These are phyloP conservation scores for Bjerkandera adusta DNA, from an alignment of 1,284 basidiomycete genomes.

Conservation along the genomic window DNA sequence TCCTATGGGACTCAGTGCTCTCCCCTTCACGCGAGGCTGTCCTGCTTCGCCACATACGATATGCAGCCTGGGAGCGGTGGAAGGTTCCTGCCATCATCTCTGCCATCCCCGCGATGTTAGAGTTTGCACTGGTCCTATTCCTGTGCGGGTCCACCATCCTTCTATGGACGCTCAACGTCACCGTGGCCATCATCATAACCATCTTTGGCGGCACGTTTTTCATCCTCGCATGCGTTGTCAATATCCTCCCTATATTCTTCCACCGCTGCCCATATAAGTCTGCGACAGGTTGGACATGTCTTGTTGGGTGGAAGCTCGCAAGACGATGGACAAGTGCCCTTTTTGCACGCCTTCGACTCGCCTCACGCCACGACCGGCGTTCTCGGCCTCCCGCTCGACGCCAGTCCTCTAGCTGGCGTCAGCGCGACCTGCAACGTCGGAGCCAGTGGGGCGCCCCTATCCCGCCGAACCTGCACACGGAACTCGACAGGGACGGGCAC, in stretches of 20 bases:
- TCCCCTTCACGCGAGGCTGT: constrained; percentile 3
- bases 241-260: constrained; percentile 10
- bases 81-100: constrained; percentile 25
- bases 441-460: constrained; percentile 1
- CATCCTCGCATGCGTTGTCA: constrained; percentile 6
- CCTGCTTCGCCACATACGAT: constrained; percentile 22
- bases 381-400: background rate
- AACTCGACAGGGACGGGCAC: background rate
- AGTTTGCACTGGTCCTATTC: constrained; percentile 29
- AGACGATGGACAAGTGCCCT: background rate
- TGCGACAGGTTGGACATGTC: constrained; percentile 2
- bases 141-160: constrained; percentile 22
- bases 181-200: constrained; percentile 9
- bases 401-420: constrained; percentile 1
- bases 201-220: constrained; percentile 6
- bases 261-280: constrained; percentile 14
- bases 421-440: background rate
- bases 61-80: constrained; percentile 27
- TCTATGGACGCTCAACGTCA: constrained; percentile 7
- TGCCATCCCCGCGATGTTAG: constrained; percentile 27
- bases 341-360: background rate
- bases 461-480: background rate
- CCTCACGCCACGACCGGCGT: background rate
- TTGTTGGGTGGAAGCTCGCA: background rate
- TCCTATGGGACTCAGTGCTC: constrained; percentile 7